phyloP scores from a whole-genome alignment of 768 basidiomycete species.

The Lactifluus volemus region DNA sequence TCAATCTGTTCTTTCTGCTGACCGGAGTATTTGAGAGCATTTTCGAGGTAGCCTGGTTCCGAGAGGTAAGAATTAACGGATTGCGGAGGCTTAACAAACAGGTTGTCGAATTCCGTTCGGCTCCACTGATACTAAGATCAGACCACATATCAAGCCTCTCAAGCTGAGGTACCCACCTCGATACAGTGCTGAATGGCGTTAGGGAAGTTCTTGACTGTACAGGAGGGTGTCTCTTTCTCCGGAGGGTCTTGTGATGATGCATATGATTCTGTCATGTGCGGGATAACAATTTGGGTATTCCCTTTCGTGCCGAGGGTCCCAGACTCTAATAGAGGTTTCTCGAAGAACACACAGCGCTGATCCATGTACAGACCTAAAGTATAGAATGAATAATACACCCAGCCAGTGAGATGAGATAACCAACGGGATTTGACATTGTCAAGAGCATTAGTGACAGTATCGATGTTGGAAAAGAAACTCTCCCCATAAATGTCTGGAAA shows the following conservation, averaged over 20 bases:
- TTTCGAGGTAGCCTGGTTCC: slow-evolving; percentile 92
- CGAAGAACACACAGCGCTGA: slow-evolving; percentile 92
- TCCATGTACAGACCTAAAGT: slow-evolving; percentile 90
- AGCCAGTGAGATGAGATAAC: slow-evolving; percentile 24
- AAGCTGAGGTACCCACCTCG: slow-evolving; percentile 48
- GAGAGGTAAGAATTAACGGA: slow-evolving; percentile 94
- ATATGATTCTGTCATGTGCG: slow-evolving; percentile 93
- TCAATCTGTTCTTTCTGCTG: slow-evolving; percentile 85
- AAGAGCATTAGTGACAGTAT: slow-evolving; percentile 94
- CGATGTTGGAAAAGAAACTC: slow-evolving; percentile 76
- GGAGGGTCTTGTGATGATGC: slow-evolving; percentile 98
- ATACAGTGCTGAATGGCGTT: slow-evolving; percentile 98
- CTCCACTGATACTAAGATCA: slow-evolving; percentile 58
- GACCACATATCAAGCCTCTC: background rate
- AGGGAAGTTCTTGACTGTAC: slow-evolving; percentile 98
- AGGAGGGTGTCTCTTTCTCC: slow-evolving; percentile 93
- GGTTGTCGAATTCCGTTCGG: slow-evolving; percentile 81
- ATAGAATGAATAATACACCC: slow-evolving; percentile 1
- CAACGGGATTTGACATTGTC: slow-evolving; percentile 94
- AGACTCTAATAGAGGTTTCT: slow-evolving; percentile 92
- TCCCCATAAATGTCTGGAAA: slow-evolving; percentile 75
- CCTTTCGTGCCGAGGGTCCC: slow-evolving; percentile 98
- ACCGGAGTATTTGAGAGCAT: slow-evolving; percentile 80
- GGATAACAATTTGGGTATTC: slow-evolving; percentile 92
- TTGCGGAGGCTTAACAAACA: slow-evolving; percentile 91